Conservation (phyloP, 495 filamentous ascomycete genomes). For the Penicillium egyptiacum region DNA sequence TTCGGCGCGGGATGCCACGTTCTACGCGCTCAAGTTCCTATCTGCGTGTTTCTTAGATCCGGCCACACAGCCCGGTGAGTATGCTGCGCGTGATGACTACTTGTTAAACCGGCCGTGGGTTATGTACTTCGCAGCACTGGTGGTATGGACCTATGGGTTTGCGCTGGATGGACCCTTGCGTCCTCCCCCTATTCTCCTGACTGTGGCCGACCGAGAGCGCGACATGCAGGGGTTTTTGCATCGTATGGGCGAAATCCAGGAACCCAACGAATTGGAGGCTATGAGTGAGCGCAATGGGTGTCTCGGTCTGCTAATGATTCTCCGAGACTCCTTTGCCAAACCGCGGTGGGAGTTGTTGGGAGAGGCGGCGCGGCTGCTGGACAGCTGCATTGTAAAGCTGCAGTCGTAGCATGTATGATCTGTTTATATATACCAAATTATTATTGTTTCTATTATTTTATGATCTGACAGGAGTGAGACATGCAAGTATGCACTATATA, state of each 20-base stretch:
- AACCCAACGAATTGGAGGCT: slow-evolving; percentile 75
- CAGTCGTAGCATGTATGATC: slow-evolving; percentile 19
- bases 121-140: slow-evolving; percentile 88
- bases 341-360: slow-evolving; percentile 90
- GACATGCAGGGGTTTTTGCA: slow-evolving; percentile 80
- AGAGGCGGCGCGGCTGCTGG: slow-evolving; percentile 78
- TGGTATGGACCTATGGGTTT: slow-evolving; percentile 94
- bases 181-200: slow-evolving; percentile 50
- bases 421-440: slow-evolving; percentile 13
- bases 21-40: slow-evolving; percentile 88
- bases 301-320: slow-evolving; percentile 75
- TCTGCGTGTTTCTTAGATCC: slow-evolving; percentile 71
- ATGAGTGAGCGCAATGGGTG: slow-evolving; percentile 80
- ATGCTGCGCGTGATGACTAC: slow-evolving; percentile 85
- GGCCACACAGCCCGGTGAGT: slow-evolving; percentile 46
- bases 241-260: slow-evolving; percentile 69
- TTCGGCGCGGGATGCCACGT: slow-evolving; percentile 87
- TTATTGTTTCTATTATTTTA: slow-evolving; percentile 9
- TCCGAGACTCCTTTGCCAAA: slow-evolving; percentile 76
- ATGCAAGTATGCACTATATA: not conserved
- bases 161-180: slow-evolving; percentile 80
- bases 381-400: slow-evolving; percentile 72
- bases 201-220: slow-evolving; percentile 62
- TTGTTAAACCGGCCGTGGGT: slow-evolving; percentile 95
- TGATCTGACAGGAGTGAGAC: not conserved